Percentiles rank a stretch among this genome's conserved stretches.
phyloP scores from a whole-genome alignment of 495 filamentous ascomycete genomes.

The Penicillium roqueforti region DNA sequence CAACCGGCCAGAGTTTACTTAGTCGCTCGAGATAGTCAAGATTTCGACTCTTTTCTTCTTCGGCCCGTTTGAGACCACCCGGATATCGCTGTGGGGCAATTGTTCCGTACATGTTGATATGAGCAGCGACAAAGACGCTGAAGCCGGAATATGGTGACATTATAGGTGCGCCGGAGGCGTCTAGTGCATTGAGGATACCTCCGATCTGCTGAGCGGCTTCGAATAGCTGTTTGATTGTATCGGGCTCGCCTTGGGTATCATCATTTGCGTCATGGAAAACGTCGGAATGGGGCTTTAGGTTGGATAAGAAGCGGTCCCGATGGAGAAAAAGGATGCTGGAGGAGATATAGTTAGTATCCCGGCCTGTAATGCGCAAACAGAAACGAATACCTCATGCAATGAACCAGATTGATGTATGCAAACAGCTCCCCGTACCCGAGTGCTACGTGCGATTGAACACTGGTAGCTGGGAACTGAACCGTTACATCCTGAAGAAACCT shows the following conservation, averaged over 20 bases:
- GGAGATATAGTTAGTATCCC: background rate
- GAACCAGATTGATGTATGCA: conserved; percentile 43
- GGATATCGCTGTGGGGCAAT: conserved; percentile 37
- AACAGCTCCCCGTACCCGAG: conserved; percentile 43
- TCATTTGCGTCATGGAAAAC: conserved; percentile 23
- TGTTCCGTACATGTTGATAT: conserved; percentile 47
- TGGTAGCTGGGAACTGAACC: conserved; percentile 36
- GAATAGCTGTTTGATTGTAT: conserved; percentile 36
- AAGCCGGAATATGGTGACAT: conserved; percentile 45
- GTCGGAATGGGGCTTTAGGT: conserved; percentile 26
- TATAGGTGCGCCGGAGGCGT: conserved; percentile 34
- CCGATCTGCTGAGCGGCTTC: conserved; percentile 37
- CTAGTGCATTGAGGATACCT: conserved; percentile 33
- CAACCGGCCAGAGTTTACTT: conserved; percentile 39
- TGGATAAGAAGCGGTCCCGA: conserved; percentile 39
- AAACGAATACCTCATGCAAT: conserved; percentile 39
- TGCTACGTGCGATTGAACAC: conserved; percentile 39
- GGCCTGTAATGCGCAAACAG: background rate
- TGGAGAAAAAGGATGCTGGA: conserved; percentile 39
- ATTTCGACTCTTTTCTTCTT: conserved; percentile 35
- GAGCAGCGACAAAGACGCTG: conserved; percentile 43
- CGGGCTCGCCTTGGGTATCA: conserved; percentile 16
- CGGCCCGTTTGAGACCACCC: conserved; percentile 35
- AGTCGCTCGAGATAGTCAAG: conserved; percentile 38
- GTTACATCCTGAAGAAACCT: conserved; percentile 38